phyloP scores from a whole-genome alignment of 371 early-diverging fungal genomes.

The Mucor plumbeus region DNA sequence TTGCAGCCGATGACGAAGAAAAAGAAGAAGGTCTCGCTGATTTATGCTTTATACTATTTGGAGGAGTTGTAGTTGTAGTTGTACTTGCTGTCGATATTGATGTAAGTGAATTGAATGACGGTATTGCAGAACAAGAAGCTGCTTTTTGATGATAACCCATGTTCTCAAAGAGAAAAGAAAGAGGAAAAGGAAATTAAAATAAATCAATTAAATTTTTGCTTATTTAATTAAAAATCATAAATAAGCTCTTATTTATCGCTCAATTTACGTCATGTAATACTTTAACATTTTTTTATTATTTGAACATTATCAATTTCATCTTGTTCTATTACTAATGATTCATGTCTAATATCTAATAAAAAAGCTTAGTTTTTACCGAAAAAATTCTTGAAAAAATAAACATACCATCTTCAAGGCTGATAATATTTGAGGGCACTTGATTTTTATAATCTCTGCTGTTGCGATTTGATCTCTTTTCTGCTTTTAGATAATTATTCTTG shows the following conservation, averaged over 20 bases:
- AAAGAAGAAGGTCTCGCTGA: background rate
- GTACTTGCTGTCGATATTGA: constrained; percentile 9
- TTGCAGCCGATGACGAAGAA: background rate
- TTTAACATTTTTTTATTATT: background rate
- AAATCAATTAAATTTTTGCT: background rate
- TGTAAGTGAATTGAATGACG: constrained; percentile 15
- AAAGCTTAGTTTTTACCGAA: background rate
- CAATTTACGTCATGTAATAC: background rate
- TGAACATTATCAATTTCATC: background rate
- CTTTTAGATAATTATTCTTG: constrained; percentile 14
- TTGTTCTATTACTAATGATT: background rate
- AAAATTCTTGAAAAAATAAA: too few species aligned
- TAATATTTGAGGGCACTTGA: constrained; percentile 31
- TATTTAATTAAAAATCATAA: background rate
- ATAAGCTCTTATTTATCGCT: constrained; percentile 17
- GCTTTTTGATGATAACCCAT: constrained; percentile 25
- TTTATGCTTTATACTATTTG: background rate
- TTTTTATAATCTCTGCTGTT: constrained; percentile 38
- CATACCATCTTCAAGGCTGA: constrained; percentile 29
- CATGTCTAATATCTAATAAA: background rate
- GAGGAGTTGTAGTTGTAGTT: background rate
- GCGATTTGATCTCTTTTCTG: constrained; percentile 18
- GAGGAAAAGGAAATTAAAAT: background rate
- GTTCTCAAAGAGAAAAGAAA: background rate
- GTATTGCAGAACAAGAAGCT: constrained; percentile 29